phyloP scores from a whole-genome alignment of 139 green algal species.

The Chlorella sp. region DNA sequence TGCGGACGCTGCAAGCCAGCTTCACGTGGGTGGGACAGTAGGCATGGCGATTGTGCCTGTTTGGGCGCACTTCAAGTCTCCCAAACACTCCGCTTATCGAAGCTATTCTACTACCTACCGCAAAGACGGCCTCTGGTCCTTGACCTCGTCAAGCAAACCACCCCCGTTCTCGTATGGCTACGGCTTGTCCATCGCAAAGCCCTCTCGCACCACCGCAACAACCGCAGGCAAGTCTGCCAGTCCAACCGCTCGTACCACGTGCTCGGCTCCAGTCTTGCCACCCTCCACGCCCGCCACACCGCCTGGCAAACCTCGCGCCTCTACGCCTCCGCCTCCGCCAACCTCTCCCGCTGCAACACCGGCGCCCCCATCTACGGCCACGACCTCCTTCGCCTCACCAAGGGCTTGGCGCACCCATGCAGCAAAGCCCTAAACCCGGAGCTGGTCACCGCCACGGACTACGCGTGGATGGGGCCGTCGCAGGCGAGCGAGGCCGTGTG shows the following conservation, averaged over 20 bases:
- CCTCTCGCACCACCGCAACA: too few relatives aligned
- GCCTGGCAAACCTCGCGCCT: conserved; percentile 23
- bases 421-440: conserved; percentile 6
- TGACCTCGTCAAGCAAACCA: too few relatives aligned
- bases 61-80: too few relatives aligned
- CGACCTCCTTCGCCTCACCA: conserved; percentile 9
- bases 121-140: too few relatives aligned
- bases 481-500: neutral
- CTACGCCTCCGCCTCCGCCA: conserved; percentile 9
- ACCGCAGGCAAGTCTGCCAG: neutral
- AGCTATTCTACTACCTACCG: too few relatives aligned
- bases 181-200: too few relatives aligned
- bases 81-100: too few relatives aligned
- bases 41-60: too few relatives aligned
- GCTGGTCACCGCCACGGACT: neutral
- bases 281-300: conserved; percentile 14
- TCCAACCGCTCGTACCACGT: conserved; percentile 21
- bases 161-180: too few relatives aligned
- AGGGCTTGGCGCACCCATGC: neutral
- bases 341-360: conserved; percentile 12
- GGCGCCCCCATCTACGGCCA: conserved; percentile 25
- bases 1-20: too few relatives aligned
- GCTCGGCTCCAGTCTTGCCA: conserved; percentile 11
- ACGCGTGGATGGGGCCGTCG: neutral
- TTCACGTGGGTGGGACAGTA: too few relatives aligned